Evolutionary conservation across 2,329 filamentous ascomycete genomes (phyloP), one percentile per base, ranked within the genome.

Genomic region (Aspergillus caelatus): DNA sequence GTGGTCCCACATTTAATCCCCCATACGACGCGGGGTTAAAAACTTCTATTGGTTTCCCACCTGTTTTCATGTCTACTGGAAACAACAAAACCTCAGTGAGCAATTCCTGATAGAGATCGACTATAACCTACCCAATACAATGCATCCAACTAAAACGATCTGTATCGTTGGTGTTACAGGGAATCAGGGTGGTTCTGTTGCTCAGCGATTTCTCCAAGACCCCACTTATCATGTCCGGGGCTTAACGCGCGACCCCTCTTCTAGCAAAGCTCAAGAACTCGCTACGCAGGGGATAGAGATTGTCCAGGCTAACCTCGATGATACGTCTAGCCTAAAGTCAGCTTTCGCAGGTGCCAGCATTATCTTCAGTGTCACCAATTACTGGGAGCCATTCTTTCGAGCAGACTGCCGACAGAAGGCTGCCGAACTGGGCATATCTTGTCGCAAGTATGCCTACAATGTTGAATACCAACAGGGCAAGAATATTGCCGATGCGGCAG

Each of bases 331-430:
- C 4, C 66, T 77, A 0, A 60, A 60, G 6, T 9, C 57, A 4
- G 74, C 74, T 19, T 72, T 76, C 53, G 26, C 66, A 0, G 83
- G 79, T 14, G 83, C 84, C 28, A 81, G 80, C 58, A 66, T 80
- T 63, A 85, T 87, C 64, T 87, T 86, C 76, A 80, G 78, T 66
- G 81, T 85, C 48, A 87, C 85, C 0, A 80, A 86, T 67, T 87
- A 83, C 74, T 86, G 81, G 80, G 83, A 84, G 60, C 78, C 80
- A 2, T 85, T 85, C 68, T 80, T 81, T 69, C 75, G 79, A 3
- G 77, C 79, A 0, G 80, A 82, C 64, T 79, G 76, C 63, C 79
- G 80, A 14, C 69, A 74, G 26, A 75, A 75, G 57, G 82, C 80
- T 3, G 62, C 69, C 4, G 75, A 77, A 36, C 67, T 73, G 14